phyloP scores from a whole-genome alignment of 2,329 filamentous ascomycete species.

The Pestalotiopsis fici region DNA sequence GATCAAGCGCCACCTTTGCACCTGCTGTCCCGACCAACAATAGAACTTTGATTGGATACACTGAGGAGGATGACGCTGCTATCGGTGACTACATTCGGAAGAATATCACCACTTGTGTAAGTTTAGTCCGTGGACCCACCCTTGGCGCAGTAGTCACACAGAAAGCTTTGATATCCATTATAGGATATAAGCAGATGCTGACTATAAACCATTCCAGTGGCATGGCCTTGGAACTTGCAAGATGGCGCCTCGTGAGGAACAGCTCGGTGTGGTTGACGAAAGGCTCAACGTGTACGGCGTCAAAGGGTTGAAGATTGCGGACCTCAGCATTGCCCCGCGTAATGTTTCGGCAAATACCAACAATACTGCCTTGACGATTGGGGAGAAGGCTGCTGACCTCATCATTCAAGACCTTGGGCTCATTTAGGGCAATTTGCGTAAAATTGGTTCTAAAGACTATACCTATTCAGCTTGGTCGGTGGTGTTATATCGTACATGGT shows the following conservation, averaged over 20 bases:
- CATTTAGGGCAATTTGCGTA: not conserved
- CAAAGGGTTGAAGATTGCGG: slow-evolving; percentile 34
- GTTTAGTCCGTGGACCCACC: not conserved
- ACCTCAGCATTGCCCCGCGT: slow-evolving; percentile 27
- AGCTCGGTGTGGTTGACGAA: slow-evolving; percentile 37
- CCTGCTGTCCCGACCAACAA: not conserved
- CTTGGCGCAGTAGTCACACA: not conserved
- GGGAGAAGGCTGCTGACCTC: slow-evolving; percentile 43
- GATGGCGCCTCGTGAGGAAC: slow-evolving; percentile 34
- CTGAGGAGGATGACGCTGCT: not conserved
- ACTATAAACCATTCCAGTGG: slow-evolving; percentile 20
- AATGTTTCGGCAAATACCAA: slow-evolving; percentile 44
- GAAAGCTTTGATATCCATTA: not conserved
- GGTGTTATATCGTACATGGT: too few relatives aligned
- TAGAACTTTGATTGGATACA: not conserved
- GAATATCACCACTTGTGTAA: not conserved
- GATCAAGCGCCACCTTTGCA: not conserved
- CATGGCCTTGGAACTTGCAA: slow-evolving; percentile 23
- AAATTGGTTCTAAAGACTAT: too few relatives aligned
- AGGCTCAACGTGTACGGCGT: slow-evolving; percentile 38
- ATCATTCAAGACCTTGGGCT: slow-evolving; percentile 31
- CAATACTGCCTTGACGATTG: slow-evolving; percentile 44
- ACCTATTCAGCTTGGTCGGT: too few relatives aligned
- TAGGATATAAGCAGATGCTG: not conserved
- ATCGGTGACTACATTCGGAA: not conserved